phyloP scores from a whole-genome alignment of 2,329 filamentous ascomycete species.

The Colletotrichum horii region DNA sequence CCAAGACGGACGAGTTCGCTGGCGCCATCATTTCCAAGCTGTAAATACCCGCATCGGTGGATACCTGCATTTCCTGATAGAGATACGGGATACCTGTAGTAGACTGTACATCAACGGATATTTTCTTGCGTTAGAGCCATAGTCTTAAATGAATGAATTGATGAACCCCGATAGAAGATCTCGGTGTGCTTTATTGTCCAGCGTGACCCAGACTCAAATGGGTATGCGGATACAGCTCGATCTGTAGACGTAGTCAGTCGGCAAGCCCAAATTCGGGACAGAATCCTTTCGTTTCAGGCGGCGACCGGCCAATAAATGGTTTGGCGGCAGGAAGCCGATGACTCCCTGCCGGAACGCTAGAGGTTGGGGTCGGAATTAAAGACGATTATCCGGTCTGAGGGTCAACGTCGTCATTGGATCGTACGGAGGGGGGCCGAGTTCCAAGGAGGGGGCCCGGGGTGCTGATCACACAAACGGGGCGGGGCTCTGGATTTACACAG shows the following conservation, averaged over 20 bases:
- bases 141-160: slow-evolving; percentile 20
- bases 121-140: slow-evolving; percentile 21
- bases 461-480: not conserved
- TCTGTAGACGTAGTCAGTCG: not conserved
- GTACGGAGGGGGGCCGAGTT: not conserved
- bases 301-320: not conserved
- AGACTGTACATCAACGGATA: slow-evolving; percentile 24
- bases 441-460: not conserved
- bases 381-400: slow-evolving; percentile 5
- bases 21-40: slow-evolving; percentile 82
- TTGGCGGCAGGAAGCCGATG: not conserved
- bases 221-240: not conserved
- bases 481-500: not conserved
- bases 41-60: slow-evolving; percentile 51
- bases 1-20: slow-evolving; percentile 95
- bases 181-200: not conserved
- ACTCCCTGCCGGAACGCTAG: not conserved
- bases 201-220: not conserved
- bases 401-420: slow-evolving; percentile 2
- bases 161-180: slow-evolving; percentile 6
- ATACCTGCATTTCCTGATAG: slow-evolving; percentile 24
- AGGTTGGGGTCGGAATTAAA: not conserved
- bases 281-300: not conserved
- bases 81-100: slow-evolving; percentile 18
- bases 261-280: not conserved